Conservation (phyloP, 805 yeast genomes). For the Kodamaea laetipori region DNA sequence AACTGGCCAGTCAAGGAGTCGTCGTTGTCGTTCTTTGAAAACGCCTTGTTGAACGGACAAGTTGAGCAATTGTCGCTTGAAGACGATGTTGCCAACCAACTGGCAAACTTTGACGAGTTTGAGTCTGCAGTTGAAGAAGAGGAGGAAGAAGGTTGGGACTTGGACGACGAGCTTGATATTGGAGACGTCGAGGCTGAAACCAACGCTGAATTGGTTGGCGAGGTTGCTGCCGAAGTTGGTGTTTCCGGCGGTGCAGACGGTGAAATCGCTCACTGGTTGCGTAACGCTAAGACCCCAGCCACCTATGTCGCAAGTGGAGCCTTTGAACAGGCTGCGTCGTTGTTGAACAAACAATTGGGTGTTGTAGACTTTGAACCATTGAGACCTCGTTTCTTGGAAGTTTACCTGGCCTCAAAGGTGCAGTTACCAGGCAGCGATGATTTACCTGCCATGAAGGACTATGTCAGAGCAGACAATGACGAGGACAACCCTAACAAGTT, state of each 20-base stretch:
- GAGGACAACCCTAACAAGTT: slow-evolving; percentile 52
- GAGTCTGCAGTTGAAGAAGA: slow-evolving; percentile 32
- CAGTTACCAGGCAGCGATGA: slow-evolving; percentile 75
- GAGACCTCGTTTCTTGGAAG: slow-evolving; percentile 77
- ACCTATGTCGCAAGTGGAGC: slow-evolving; percentile 95
- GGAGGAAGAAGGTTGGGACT: slow-evolving; percentile 63
- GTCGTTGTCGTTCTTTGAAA: slow-evolving; percentile 78
- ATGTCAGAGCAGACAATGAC: slow-evolving; percentile 62
- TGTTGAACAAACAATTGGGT: slow-evolving; percentile 88
- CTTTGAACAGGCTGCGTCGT: slow-evolving; percentile 92
- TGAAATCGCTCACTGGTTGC: slow-evolving; percentile 80
- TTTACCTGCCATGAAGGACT: slow-evolving; percentile 68
- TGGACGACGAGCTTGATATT: slow-evolving; percentile 75
- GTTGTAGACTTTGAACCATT: slow-evolving; percentile 85
- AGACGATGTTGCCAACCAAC: slow-evolving; percentile 29
- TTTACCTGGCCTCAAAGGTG: slow-evolving; percentile 78
- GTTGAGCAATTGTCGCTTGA: slow-evolving; percentile 63
- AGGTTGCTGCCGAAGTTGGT: slow-evolving; percentile 1
- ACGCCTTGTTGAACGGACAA: slow-evolving; percentile 71
- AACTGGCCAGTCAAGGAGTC: slow-evolving; percentile 86
- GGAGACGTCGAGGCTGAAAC: slow-evolving; percentile 36
- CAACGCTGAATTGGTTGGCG: slow-evolving; percentile 16
- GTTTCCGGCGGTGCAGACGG: slow-evolving; percentile 42
- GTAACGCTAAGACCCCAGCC: slow-evolving; percentile 87
- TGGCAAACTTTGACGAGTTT: slow-evolving; percentile 18